Base-by-base conservation (phyloP, 352 stramenopile species). In the Globisporangium takayamanum region DNA sequence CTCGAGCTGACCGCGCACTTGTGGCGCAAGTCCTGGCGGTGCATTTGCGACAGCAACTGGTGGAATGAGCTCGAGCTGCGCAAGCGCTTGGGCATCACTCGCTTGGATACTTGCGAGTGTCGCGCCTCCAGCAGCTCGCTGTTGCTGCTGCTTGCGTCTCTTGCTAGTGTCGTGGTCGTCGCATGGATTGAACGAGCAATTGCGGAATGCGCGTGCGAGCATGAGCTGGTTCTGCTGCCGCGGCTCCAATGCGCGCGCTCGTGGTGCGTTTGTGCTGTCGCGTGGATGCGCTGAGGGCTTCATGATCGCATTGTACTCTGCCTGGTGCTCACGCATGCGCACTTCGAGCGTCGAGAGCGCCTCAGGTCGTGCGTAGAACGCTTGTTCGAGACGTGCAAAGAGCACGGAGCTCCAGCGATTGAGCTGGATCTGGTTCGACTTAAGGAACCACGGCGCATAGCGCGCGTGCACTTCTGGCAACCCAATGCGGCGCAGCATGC, bases 391-490 rank as follows among this genome's bases (percentile, higher is more conserved):
- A 2, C 76, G 64, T 20, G 73, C 71, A 56, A 91, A 91, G 10
- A 91, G 69, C 62, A 84, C 66, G 26, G 78, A 65, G 54, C 78
- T 88, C 73, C 78, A 88, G 15, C 80, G 78, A 33, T 74, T 84
- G n/a, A 91, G 67, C 48, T 73, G 60, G 61, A 91, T 74, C 57
- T 87, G 74, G 45, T 87, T 72, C 12, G 80, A 87, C 66, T 91
- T 89, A 60, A 89, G 68, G 55, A 91, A 91, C 80, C 78, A 91
- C 36, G 80, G 80, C 30, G 78, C 80, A 48, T 86, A 91, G 18
- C 76, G 80, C 45, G 80, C 78, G 72, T 91, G 80, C 12, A 88
- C 66, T 57, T 88, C 76, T 3, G 78, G 80, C 5, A 91, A 66
- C 3, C 80, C 80, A 5, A 87, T 70, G 37, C 80, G 80, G 7